Conservation (phyloP, 768 basidiomycete genomes). For the Tricholoma flavovirens region DNA sequence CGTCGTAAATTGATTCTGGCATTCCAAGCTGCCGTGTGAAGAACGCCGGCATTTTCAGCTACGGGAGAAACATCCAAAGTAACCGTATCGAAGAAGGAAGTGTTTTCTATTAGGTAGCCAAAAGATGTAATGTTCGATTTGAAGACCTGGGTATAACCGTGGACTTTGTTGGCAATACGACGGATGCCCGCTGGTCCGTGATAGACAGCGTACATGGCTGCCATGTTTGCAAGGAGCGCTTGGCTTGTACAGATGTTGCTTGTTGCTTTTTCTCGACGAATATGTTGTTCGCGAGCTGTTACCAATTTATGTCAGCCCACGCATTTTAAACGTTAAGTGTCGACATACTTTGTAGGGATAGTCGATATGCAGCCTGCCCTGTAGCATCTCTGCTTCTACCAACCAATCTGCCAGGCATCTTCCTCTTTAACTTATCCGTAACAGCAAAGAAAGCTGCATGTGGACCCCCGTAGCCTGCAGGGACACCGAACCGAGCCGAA, state of each 20-base stretch:
- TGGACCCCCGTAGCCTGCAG: slow-evolving; percentile 94
- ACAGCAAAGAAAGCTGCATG: slow-evolving; percentile 98
- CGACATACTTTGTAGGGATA: slow-evolving; percentile 87
- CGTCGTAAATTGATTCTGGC: slow-evolving; percentile 80
- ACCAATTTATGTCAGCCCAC: not conserved
- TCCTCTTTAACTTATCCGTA: slow-evolving; percentile 86
- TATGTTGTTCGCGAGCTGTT: slow-evolving; percentile 91
- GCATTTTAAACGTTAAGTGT: not conserved
- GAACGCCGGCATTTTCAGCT: slow-evolving; percentile 45
- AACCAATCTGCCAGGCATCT: slow-evolving; percentile 97
- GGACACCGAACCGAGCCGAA: slow-evolving; percentile 95
- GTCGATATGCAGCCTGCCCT: slow-evolving; percentile 84
- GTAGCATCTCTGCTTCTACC: slow-evolving; percentile 82
- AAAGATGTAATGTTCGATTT: slow-evolving; percentile 57
- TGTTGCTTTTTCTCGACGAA: slow-evolving; percentile 96
- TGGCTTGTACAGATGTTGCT: slow-evolving; percentile 98
- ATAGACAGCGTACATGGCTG: slow-evolving; percentile 97
- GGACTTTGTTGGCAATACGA: slow-evolving; percentile 87
- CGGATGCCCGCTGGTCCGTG: slow-evolving; percentile 86
- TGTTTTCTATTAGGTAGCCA: slow-evolving; percentile 70
- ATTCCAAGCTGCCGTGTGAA: slow-evolving; percentile 64
- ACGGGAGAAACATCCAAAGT: slow-evolving; percentile 67
- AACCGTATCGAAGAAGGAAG: slow-evolving; percentile 88
- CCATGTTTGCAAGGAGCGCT: slow-evolving; percentile 97
- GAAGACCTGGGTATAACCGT: slow-evolving; percentile 77